A percentile compares a stretch with the other conserved stretches of the same genome.
These are phyloP conservation scores for Phytophthora melonis DNA, from an alignment of 352 stramenopile species.

Conservation along the genomic window DNA sequence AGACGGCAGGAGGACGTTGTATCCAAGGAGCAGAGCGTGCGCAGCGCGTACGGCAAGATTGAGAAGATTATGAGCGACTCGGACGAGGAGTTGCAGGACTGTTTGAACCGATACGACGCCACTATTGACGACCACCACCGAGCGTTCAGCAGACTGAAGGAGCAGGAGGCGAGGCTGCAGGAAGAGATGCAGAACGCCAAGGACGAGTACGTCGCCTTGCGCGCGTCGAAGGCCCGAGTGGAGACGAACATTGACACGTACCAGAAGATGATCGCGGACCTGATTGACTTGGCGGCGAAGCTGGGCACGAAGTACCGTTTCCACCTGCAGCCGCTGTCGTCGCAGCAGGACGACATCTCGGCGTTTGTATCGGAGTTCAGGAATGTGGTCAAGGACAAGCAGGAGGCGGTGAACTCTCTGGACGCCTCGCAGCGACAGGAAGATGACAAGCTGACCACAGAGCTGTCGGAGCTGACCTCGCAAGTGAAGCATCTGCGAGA, in stretches of 20 bases:
- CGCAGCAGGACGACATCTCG: slow-evolving; percentile 61
- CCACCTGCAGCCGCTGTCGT: slow-evolving; percentile 57
- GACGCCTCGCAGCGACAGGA: slow-evolving; percentile 52
- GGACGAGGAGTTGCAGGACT: slow-evolving; percentile 61
- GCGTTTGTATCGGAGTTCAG: slow-evolving; percentile 63
- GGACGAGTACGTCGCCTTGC: slow-evolving; percentile 48
- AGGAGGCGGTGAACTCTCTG: slow-evolving; percentile 42
- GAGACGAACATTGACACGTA: slow-evolving; percentile 65
- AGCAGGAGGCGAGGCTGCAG: slow-evolving; percentile 41
- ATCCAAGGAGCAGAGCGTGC: slow-evolving; percentile 52
- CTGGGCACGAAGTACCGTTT: slow-evolving; percentile 73
- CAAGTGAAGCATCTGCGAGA: slow-evolving; percentile 61
- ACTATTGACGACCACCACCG: slow-evolving; percentile 58
- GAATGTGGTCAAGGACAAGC: slow-evolving; percentile 54
- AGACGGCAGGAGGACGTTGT: slow-evolving; percentile 45
- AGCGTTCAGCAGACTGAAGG: slow-evolving; percentile 42
- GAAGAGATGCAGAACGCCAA: slow-evolving; percentile 40
- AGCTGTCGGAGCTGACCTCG: slow-evolving; percentile 58
- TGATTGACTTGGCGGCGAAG: slow-evolving; percentile 54
- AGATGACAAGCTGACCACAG: slow-evolving; percentile 55
- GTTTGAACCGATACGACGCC: slow-evolving; percentile 68
- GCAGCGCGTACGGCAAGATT: slow-evolving; percentile 57
- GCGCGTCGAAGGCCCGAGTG: slow-evolving; percentile 49
- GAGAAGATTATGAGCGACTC: slow-evolving; percentile 78
- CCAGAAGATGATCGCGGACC: slow-evolving; percentile 44